Conservation (phyloP, 805 yeast species). For the Ogataea populi-albae region DNA sequence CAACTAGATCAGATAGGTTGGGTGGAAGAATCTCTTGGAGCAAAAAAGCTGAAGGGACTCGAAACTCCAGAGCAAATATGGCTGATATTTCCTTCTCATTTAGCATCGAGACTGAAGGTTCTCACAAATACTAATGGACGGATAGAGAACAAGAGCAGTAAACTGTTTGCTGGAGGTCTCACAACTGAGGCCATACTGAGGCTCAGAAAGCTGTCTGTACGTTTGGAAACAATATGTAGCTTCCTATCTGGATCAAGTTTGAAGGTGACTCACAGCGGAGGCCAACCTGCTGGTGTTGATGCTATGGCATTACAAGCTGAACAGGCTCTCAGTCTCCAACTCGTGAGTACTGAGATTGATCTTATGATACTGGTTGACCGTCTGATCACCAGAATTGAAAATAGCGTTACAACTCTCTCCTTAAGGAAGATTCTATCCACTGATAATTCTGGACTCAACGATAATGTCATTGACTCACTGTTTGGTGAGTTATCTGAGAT, state of each 20-base stretch:
- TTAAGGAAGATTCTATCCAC: conserved; percentile 36
- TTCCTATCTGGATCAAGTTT: conserved; percentile 33
- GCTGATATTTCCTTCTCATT: conserved; percentile 65
- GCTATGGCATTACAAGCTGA: conserved; percentile 19
- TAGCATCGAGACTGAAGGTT: conserved; percentile 58
- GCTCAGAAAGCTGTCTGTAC: conserved; percentile 52
- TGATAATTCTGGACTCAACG: conserved; percentile 7
- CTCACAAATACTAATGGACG: conserved; percentile 32
- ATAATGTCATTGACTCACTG: conserved; percentile 25
- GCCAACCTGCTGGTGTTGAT: conserved; percentile 8
- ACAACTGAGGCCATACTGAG: conserved; percentile 28
- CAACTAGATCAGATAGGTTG: conserved; percentile 69
- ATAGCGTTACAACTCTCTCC: conserved; percentile 44
- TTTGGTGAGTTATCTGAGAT: conserved; percentile 7
- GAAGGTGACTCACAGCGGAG: conserved; percentile 18
- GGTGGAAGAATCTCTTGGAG: conserved; percentile 69
- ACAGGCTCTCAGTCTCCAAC: conserved; percentile 11
- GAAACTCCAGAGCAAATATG: conserved; percentile 90
- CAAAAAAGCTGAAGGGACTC: conserved; percentile 85
- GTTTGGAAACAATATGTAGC: conserved; percentile 59
- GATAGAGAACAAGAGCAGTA: conserved; percentile 26
- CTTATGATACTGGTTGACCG: conserved; percentile 58
- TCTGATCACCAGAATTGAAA: conserved; percentile 66
- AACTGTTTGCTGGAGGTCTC: conserved; percentile 29
- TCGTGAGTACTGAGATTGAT: conserved; percentile 36